Evolutionary conservation across 2,329 filamentous ascomycete species (phyloP).

Genomic region (Arthroderma uncinatum): DNA sequence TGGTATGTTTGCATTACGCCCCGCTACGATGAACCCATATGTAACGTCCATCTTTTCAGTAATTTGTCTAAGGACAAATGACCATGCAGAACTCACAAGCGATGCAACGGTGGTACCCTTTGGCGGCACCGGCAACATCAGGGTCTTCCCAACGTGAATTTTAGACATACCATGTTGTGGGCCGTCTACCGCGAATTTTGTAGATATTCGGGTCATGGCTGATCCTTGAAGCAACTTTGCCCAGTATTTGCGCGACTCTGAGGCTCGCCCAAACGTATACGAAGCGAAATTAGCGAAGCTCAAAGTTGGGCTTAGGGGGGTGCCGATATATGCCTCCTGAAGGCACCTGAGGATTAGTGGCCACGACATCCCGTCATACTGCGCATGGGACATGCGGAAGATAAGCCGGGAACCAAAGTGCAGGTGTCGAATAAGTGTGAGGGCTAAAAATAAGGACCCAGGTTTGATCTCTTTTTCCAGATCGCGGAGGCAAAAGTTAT

Average conservation of each 20-base stretch:
- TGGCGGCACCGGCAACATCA: slow-evolving; percentile 18
- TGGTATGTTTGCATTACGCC: slow-evolving; percentile 43
- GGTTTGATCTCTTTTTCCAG: neutral
- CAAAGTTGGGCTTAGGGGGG: slow-evolving; percentile 17
- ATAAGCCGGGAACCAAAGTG: slow-evolving; percentile 20
- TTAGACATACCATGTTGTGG: neutral
- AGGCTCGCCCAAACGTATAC: slow-evolving; percentile 1
- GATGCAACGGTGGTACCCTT: slow-evolving; percentile 47
- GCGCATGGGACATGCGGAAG: slow-evolving; percentile 51
- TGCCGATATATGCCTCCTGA: slow-evolving; percentile 36
- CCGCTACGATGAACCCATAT: slow-evolving; percentile 51
- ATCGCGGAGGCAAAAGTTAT: neutral
- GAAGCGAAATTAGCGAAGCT: slow-evolving; percentile 3
- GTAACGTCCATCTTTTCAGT: slow-evolving; percentile 41
- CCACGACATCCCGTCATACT: slow-evolving; percentile 54
- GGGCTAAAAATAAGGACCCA: neutral
- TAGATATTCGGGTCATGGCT: neutral
- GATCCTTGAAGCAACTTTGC: slow-evolving; percentile 5
- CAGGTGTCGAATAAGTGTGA: neutral
- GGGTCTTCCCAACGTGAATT: neutral
- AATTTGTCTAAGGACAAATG: slow-evolving; percentile 43
- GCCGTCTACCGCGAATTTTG: slow-evolving; percentile 22
- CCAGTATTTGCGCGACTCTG: slow-evolving; percentile 8
- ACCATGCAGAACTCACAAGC: slow-evolving; percentile 50
- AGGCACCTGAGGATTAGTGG: slow-evolving; percentile 47